These are phyloP conservation scores for Lactarius sanguifluus DNA, from an alignment of 768 basidiomycete species.

Conservation along the genomic window DNA sequence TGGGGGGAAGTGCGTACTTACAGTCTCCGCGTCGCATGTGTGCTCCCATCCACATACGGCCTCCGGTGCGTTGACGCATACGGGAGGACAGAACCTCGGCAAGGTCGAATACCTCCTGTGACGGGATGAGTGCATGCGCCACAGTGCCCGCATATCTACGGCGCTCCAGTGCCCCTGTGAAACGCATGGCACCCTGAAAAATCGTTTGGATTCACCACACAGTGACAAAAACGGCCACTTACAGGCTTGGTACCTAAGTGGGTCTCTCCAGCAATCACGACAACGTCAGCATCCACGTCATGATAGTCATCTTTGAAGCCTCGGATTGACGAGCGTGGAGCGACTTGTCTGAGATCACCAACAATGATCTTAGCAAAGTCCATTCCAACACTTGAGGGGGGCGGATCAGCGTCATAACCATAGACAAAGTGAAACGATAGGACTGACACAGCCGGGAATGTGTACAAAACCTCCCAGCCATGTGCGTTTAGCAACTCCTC, in stretches of 20 bases:
- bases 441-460: conserved; percentile 44
- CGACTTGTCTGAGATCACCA: conserved; percentile 39
- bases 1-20: conserved; percentile 29
- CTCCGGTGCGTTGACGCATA: conserved; percentile 36
- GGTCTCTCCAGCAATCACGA: conserved; percentile 43
- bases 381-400: conserved; percentile 40
- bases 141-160: conserved; percentile 19
- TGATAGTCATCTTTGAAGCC: conserved; percentile 44
- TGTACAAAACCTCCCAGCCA: conserved; percentile 44
- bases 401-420: neutral
- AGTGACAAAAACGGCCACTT: conserved; percentile 27
- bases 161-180: conserved; percentile 15
- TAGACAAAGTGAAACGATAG: neutral
- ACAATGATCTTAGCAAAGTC: conserved; percentile 47
- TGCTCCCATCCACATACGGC: conserved; percentile 44
- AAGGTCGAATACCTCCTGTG: conserved; percentile 33
- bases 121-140: conserved; percentile 2
- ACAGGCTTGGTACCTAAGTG: conserved; percentile 45
- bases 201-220: neutral
- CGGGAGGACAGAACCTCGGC: conserved; percentile 37
- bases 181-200: conserved; percentile 27
- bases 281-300: conserved; percentile 38
- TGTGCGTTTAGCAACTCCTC: conserved; percentile 38
- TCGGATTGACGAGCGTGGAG: conserved; percentile 39
- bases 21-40: conserved; percentile 49